These are phyloP conservation scores for Wickerhamomyces bisporus DNA, from an alignment of 805 yeast species.

Conservation along the genomic window DNA sequence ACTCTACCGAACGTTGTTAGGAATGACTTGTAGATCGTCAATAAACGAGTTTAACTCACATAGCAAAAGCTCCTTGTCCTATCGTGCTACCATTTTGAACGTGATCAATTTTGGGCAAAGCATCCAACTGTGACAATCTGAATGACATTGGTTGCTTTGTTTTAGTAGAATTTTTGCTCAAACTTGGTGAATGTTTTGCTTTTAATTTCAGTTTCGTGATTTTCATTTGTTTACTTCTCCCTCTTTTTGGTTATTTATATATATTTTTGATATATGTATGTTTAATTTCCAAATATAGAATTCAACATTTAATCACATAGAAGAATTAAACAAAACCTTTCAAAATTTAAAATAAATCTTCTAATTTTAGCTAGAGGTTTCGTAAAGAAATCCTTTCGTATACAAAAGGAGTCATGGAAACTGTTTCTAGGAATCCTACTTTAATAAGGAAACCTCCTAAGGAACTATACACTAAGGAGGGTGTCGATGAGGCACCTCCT, in stretches of 20 bases:
- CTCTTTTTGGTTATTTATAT: slow-evolving; percentile 4
- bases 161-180: not conserved
- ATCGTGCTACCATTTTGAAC: slow-evolving; percentile 46
- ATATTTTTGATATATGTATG: too few relatives aligned
- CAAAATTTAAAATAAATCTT: too few relatives aligned
- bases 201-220: too few relatives aligned
- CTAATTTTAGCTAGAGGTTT: too few relatives aligned
- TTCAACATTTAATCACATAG: too few relatives aligned
- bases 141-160: slow-evolving; percentile 7
- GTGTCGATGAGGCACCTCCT: too few relatives aligned
- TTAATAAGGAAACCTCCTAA: slow-evolving; percentile 9
- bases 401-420: not conserved
- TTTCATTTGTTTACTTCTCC: slow-evolving; percentile 12
- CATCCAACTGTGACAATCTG: slow-evolving; percentile 41
- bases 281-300: too few relatives aligned
- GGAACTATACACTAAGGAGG: not conserved
- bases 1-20: slow-evolving; percentile 40
- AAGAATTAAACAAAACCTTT: too few relatives aligned
- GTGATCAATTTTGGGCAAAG: slow-evolving; percentile 43
- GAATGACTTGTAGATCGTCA: not conserved
- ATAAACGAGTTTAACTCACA: slow-evolving; percentile 26
- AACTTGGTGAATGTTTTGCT: too few relatives aligned
- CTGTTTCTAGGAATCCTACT: not conserved
- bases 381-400: too few relatives aligned
- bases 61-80: slow-evolving; percentile 67